Percentiles rank a stretch among this genome's conserved stretches.
Evolutionary conservation across 176 grass and related monocot species (phyloP).

Genomic region (Avena eriantha): DNA sequence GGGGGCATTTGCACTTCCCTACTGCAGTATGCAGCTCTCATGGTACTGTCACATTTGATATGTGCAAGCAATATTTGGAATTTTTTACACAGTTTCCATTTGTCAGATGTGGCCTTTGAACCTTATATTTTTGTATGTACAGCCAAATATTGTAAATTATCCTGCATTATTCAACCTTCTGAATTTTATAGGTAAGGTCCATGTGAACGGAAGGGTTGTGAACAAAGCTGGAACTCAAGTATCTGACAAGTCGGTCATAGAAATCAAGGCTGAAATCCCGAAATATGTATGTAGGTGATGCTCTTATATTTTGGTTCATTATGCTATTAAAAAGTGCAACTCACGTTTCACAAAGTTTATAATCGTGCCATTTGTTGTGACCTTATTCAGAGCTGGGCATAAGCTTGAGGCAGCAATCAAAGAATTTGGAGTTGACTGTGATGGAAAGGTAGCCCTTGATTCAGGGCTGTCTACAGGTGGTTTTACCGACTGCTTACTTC

Average conservation of each 20-base stretch:
- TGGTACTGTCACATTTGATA: conserved; percentile 23
- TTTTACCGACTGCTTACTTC: conserved; percentile 96
- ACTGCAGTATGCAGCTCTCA: not conserved
- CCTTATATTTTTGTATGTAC: conserved; percentile 12
- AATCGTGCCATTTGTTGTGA: conserved; percentile 4
- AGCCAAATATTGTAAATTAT: not conserved
- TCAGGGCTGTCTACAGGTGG: conserved; percentile 96
- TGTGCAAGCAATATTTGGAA: conserved; percentile 29
- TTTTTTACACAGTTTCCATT: conserved; percentile 29
- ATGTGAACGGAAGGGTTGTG: conserved; percentile 89
- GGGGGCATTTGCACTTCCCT: not conserved
- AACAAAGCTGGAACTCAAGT: conserved; percentile 94
- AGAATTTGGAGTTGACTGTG: conserved; percentile 75
- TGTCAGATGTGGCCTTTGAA: conserved; percentile 17
- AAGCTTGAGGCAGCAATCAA: conserved; percentile 97
- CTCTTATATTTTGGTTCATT: conserved; percentile 44
- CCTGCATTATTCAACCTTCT: conserved; percentile 26
- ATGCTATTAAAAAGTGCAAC: not conserved
- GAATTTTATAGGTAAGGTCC: conserved; percentile 79
- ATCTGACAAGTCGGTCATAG: conserved; percentile 86
- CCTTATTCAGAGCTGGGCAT: conserved; percentile 83
- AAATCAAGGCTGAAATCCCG: conserved; percentile 89
- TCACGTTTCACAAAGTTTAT: conserved; percentile 23
- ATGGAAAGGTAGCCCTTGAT: conserved; percentile 93
- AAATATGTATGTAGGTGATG: conserved; percentile 99